Conservation (phyloP, 176 grass and related monocot genomes). For the Pontederia paniculata region DNA sequence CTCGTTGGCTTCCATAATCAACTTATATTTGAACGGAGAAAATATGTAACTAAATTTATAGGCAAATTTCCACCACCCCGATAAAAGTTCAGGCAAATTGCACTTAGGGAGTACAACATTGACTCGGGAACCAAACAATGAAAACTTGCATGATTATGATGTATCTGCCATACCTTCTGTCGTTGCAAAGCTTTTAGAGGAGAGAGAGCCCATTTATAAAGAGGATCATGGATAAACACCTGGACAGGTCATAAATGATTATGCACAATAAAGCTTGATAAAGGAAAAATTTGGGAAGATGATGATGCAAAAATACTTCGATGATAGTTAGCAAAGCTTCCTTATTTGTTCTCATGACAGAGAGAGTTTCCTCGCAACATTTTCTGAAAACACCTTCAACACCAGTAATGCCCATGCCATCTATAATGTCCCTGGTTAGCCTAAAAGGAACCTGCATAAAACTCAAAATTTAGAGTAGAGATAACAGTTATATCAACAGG, state of each 20-base stretch:
- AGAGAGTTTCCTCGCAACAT: conserved; percentile 93
- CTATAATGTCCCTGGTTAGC: conserved; percentile 74
- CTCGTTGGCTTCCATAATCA: background rate
- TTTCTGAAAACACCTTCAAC: conserved; percentile 91
- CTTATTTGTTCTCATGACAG: conserved; percentile 86
- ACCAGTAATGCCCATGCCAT: conserved; percentile 92
- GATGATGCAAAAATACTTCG: conserved; percentile 41
- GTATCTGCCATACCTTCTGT: conserved; percentile 49
- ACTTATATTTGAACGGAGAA: background rate
- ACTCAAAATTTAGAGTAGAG: background rate
- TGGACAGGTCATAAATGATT: conserved; percentile 7
- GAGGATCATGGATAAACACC: conserved; percentile 91
- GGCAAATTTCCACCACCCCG: too few species aligned
- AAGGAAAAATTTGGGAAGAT: conserved; percentile 2
- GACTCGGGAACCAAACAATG: too few species aligned
- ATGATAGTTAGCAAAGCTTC: conserved; percentile 85
- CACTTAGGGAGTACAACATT: too few species aligned
- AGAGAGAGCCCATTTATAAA: conserved; percentile 99
- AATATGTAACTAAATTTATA: too few species aligned
- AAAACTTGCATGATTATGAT: too few species aligned
- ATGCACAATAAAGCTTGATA: background rate
- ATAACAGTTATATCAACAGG: background rate
- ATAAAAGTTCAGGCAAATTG: too few species aligned
- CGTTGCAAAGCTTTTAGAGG: conserved; percentile 91
- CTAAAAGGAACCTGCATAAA: conserved; percentile 66